phyloP scores from a whole-genome alignment of 768 basidiomycete genomes.

The Kwoniella dejecticola region DNA sequence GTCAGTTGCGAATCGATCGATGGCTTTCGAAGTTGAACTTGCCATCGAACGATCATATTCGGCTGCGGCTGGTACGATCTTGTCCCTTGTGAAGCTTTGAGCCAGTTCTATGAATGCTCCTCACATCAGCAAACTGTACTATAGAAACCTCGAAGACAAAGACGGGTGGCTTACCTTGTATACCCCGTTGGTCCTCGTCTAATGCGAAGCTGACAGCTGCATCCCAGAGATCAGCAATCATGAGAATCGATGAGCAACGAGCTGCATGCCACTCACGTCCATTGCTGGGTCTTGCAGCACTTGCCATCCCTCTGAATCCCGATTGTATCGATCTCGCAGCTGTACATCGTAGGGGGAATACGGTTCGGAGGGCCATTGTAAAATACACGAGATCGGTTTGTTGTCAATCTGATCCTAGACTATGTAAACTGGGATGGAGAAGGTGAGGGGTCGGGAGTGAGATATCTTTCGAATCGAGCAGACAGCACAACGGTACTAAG shows the following conservation, averaged over 20 bases:
- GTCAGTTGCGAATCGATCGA: not conserved
- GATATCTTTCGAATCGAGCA: too few relatives aligned
- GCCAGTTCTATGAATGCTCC: conserved; percentile 53
- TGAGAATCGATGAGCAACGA: not conserved
- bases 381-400: not conserved
- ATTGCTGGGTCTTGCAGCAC: not conserved
- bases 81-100: conserved; percentile 40
- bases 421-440: too few relatives aligned
- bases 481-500: too few relatives aligned
- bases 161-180: conserved; percentile 51
- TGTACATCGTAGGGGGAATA: not conserved
- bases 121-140: too few relatives aligned
- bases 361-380: conserved; percentile 4
- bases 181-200: conserved; percentile 55
- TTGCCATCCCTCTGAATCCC: conserved; percentile 7
- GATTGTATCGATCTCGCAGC: not conserved
- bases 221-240: not conserved
- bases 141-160: too few relatives aligned
- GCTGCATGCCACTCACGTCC: conserved; percentile 10
- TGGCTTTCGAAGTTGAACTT: not conserved
- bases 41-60: conserved; percentile 56
- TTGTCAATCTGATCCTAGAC: too few relatives aligned
- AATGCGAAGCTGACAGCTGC: conserved; percentile 50
- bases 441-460: too few relatives aligned
- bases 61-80: conserved; percentile 55